phyloP scores from a whole-genome alignment of 345 rosid species.

The Moricandia moricandioides region DNA sequence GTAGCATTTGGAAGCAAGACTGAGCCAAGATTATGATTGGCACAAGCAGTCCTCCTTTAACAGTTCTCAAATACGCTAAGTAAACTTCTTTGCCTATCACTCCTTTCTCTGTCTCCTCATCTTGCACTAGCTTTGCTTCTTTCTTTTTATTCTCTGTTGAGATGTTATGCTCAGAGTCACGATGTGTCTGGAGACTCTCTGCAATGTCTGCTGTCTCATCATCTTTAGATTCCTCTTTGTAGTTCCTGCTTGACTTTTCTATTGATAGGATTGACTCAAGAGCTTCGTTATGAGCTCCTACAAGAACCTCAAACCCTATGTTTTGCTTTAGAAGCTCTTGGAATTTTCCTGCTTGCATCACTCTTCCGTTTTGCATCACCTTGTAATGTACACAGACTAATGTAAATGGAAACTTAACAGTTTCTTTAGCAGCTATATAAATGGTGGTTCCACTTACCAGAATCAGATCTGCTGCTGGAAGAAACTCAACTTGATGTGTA shows the following conservation, averaged over 20 bases:
- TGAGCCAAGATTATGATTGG: constrained; percentile 85
- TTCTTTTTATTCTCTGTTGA: constrained; percentile 55
- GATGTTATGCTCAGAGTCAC: constrained; percentile 56
- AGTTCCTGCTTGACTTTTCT: constrained; percentile 54
- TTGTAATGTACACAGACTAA: constrained; percentile 30
- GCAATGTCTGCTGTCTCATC: constrained; percentile 43
- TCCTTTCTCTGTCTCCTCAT: constrained; percentile 89
- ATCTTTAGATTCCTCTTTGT: constrained; percentile 41
- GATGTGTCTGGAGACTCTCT: constrained; percentile 38
- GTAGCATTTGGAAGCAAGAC: constrained; percentile 72
- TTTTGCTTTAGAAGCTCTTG: constrained; percentile 71
- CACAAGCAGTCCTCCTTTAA: constrained; percentile 68
- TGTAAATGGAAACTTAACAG: constrained; percentile 6
- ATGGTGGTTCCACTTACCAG: constrained; percentile 49
- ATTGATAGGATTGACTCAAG: constrained; percentile 63
- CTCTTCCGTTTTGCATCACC: constrained; percentile 94
- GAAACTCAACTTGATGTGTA: constrained; percentile 97
- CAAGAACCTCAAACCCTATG: constrained; percentile 82
- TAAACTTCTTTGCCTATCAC: constrained; percentile 86
- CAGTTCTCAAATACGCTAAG: constrained; percentile 67
- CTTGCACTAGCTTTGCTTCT: constrained; percentile 81
- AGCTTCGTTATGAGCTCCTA: constrained; percentile 87
- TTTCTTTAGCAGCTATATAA: not conserved
- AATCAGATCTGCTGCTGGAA: constrained; percentile 89
- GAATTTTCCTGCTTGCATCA: constrained; percentile 76